phyloP scores from a whole-genome alignment of 1,284 basidiomycete species.

The Pascua sp. region DNA sequence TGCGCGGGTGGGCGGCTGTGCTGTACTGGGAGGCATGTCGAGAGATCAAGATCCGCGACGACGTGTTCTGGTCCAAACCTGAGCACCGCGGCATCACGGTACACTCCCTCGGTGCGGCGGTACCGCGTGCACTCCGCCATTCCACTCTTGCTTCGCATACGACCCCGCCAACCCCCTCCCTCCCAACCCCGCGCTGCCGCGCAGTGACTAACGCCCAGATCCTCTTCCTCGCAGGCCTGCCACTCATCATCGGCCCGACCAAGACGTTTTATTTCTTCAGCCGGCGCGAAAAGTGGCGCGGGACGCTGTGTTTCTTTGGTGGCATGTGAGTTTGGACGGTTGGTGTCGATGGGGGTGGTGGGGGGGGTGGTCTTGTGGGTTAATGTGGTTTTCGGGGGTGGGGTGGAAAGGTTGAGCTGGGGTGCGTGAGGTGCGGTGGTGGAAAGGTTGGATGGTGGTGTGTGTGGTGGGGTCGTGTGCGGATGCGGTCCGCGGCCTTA shows the following conservation, averaged over 20 bases:
- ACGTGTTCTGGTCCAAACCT: too few species aligned
- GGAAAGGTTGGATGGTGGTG: too few species aligned
- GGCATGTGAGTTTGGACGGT: slow-evolving; percentile 58
- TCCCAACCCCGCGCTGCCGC: background rate
- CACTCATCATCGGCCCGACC: slow-evolving; percentile 88
- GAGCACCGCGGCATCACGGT: too few species aligned
- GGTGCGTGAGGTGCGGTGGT: too few species aligned
- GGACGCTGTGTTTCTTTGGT: slow-evolving; percentile 86
- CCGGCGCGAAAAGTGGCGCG: slow-evolving; percentile 89
- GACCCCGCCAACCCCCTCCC: background rate
- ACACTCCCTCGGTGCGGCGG: too few species aligned
- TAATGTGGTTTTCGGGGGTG: background rate
- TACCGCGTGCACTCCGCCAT: background rate
- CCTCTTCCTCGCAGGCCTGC: slow-evolving; percentile 85
- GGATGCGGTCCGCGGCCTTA: too few species aligned
- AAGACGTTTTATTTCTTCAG: slow-evolving; percentile 99
- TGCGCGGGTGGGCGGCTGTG: background rate
- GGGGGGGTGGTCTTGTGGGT: background rate
- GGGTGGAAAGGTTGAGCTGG: too few species aligned
- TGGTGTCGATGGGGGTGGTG: background rate
- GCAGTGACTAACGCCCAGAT: slow-evolving; percentile 57
- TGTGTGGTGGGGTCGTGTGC: too few species aligned
- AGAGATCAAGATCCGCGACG: too few species aligned
- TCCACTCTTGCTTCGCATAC: too few species aligned
- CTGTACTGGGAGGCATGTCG: too few species aligned